Percentiles rank a stretch among this genome's conserved stretches.
These are phyloP conservation scores for Bolboschoenus planiculmis DNA, from an alignment of 176 grass and related monocot genomes.

Conservation along the genomic window DNA sequence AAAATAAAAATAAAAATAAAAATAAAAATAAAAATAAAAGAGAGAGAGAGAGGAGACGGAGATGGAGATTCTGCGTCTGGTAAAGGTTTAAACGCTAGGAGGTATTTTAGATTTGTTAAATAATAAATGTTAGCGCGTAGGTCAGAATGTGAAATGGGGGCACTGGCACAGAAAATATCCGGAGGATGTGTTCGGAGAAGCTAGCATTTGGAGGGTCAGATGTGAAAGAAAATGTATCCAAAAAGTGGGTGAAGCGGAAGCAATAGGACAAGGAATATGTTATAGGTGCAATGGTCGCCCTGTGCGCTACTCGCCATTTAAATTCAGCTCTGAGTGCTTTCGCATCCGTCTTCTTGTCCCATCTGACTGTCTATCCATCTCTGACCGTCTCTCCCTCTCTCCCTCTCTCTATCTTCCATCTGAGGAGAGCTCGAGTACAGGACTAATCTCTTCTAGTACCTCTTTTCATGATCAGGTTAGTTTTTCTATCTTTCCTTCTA, in stretches of 20 bases:
- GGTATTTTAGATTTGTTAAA: too few relatives aligned
- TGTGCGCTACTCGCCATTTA: background rate
- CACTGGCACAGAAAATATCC: background rate
- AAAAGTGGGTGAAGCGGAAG: background rate
- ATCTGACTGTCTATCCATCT: too few relatives aligned
- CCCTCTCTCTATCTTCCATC: background rate
- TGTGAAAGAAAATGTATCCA: background rate
- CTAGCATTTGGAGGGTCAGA: background rate
- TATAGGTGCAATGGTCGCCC: too few relatives aligned
- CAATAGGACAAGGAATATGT: too few relatives aligned
- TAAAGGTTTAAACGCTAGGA: too few relatives aligned
- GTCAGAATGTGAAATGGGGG: background rate
- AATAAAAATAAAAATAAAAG: too few relatives aligned
- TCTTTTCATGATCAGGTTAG: slow-evolving; percentile 16
- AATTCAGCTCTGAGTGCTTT: background rate
- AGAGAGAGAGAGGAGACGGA: too few relatives aligned
- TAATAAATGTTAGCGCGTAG: background rate
- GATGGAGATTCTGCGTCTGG: too few relatives aligned
- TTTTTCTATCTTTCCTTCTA: background rate
- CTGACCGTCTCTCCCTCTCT: too few relatives aligned
- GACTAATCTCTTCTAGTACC: background rate
- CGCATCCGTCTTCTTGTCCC: background rate
- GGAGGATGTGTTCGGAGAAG: background rate
- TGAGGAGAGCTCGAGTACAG: too few relatives aligned
- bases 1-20: too few relatives aligned